A percentile compares a stretch with the other conserved stretches of the same genome.
phyloP scores from a whole-genome alignment of 805 yeast genomes.

The Blastobotrys robertii region DNA sequence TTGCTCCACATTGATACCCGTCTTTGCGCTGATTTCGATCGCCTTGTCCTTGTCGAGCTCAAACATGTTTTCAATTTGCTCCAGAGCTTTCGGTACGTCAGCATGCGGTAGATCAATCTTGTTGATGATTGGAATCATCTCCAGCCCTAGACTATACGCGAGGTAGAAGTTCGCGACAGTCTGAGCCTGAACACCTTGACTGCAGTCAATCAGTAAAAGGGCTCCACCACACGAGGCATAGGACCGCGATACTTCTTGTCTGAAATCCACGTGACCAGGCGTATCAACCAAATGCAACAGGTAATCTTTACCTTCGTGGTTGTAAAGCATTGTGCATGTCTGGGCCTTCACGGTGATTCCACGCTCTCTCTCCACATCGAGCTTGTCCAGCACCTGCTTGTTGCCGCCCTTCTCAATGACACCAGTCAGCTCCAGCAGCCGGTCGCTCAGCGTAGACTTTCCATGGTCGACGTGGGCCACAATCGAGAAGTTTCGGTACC shows the following conservation, averaged over 20 bases:
- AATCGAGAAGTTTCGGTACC: slow-evolving; percentile 83
- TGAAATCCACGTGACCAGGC: slow-evolving; percentile 95
- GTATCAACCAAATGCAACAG: slow-evolving; percentile 88
- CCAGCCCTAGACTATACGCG: slow-evolving; percentile 77
- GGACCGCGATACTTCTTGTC: slow-evolving; percentile 87
- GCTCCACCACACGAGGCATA: slow-evolving; percentile 98
- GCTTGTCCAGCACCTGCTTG: slow-evolving; percentile 79
- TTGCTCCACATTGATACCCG: slow-evolving; percentile 69
- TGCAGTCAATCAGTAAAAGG: slow-evolving; percentile 78
- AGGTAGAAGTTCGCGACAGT: slow-evolving; percentile 94
- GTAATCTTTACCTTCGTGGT: slow-evolving; percentile 55
- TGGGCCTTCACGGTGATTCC: slow-evolving; percentile 98
- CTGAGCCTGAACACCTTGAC: slow-evolving; percentile 96
- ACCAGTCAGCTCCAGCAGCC: slow-evolving; percentile 79
- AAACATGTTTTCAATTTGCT: slow-evolving; percentile 77
- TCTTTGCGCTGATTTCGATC: slow-evolving; percentile 83
- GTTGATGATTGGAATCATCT: slow-evolving; percentile 80
- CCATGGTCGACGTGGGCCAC: slow-evolving; percentile 95
- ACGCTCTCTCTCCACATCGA: slow-evolving; percentile 91
- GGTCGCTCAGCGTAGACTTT: slow-evolving; percentile 70
- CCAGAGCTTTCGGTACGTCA: slow-evolving; percentile 67
- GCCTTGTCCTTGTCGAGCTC: slow-evolving; percentile 68
- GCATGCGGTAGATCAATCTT: slow-evolving; percentile 87
- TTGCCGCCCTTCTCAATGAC: slow-evolving; percentile 63
- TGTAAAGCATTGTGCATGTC: slow-evolving; percentile 87